These are phyloP conservation scores for Hypoxylon sp. DNA, from an alignment of 2,329 filamentous ascomycete species.

Conservation along the genomic window DNA sequence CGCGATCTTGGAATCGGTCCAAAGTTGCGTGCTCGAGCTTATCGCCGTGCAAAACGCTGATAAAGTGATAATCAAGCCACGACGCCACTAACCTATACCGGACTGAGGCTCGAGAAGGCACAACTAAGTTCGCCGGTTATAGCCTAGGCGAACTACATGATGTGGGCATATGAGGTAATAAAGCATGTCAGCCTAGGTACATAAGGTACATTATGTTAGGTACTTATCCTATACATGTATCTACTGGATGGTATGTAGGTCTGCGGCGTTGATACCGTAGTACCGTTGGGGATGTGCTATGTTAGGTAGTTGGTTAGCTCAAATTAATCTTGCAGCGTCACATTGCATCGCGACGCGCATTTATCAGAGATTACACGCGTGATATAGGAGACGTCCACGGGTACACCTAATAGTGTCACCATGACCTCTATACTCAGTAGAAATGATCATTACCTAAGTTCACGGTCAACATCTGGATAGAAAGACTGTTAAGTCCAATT, in stretches of 20 bases:
- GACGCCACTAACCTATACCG: slow-evolving; percentile 23
- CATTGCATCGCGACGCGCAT: slow-evolving; percentile 37
- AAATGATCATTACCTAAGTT: background rate
- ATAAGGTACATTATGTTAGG: background rate
- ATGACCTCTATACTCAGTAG: background rate
- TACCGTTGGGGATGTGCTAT: background rate
- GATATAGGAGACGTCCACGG: slow-evolving; percentile 15
- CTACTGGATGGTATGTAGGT: background rate
- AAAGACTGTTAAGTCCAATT: slow-evolving; percentile 29
- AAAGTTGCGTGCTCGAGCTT: slow-evolving; percentile 35
- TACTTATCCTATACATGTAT: background rate
- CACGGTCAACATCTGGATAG: background rate
- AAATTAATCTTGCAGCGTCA: slow-evolving; percentile 31
- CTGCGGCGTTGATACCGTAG: background rate
- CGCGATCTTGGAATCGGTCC: slow-evolving; percentile 27
- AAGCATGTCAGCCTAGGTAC: background rate
- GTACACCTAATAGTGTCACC: slow-evolving; percentile 1
- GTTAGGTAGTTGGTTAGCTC: too few relatives aligned
- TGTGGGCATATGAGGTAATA: background rate
- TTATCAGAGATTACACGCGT: slow-evolving; percentile 39
- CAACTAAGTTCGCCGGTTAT: background rate
- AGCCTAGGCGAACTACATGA: background rate
- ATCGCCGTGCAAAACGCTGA: background rate
- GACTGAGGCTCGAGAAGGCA: slow-evolving; percentile 9
- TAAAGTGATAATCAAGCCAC: slow-evolving; percentile 14